Conservation (phyloP, 192 early-diverging fungal genomes). For the Helicostylum pulchrum region DNA sequence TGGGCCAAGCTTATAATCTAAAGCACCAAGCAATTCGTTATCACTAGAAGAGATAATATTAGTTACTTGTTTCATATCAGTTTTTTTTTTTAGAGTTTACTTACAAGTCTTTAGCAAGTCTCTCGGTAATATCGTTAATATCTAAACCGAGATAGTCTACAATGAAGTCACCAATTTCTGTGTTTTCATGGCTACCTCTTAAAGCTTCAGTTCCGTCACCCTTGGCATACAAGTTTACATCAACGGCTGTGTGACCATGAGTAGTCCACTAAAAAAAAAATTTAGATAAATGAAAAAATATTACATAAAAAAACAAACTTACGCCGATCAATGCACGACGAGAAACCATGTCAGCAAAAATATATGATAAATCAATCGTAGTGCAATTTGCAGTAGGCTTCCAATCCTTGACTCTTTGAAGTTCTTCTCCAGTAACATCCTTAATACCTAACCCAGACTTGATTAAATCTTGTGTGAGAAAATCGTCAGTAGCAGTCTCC, state of each 20-base stretch:
- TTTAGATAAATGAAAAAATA: neutral
- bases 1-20: no score
- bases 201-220: constrained; percentile 42
- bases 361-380: constrained; percentile 36
- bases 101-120: constrained; percentile 25
- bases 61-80: no score
- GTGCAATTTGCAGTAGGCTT: constrained; percentile 23
- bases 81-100: no score
- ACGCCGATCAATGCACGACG: constrained; percentile 59
- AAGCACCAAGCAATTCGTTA: no score
- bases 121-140: constrained; percentile 43
- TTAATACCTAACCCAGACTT: constrained; percentile 67
- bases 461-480: constrained; percentile 58
- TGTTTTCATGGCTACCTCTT: constrained; percentile 66
- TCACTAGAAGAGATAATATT: no score
- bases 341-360: constrained; percentile 48
- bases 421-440: constrained; percentile 67
- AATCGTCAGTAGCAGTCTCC: neutral
- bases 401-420: constrained; percentile 44
- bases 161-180: constrained; percentile 60
- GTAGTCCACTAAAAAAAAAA: constrained; percentile 64
- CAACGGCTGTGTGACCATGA: constrained; percentile 89
- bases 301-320: constrained; percentile 20
- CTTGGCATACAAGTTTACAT: constrained; percentile 80
- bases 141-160: constrained; percentile 50